These are phyloP conservation scores for Russula griseocarnosa DNA, from an alignment of 768 basidiomycete species.

Conservation along the genomic window DNA sequence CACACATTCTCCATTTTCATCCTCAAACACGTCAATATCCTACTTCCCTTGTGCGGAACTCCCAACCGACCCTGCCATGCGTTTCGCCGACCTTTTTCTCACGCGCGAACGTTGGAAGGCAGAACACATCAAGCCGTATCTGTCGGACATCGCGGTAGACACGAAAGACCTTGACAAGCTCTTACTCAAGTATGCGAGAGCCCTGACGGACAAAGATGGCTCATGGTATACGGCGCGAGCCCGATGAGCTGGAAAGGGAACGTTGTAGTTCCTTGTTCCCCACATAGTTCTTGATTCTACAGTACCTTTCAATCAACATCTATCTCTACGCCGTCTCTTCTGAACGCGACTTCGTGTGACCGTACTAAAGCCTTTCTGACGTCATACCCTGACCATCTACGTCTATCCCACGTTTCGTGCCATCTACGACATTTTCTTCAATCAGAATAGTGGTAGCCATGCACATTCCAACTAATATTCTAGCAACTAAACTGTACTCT, in stretches of 20 bases:
- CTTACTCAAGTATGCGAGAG: constrained; percentile 79
- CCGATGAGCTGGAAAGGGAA: constrained; percentile 32
- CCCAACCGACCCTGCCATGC: constrained; percentile 69
- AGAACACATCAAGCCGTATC: constrained; percentile 77
- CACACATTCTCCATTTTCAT: constrained; percentile 37
- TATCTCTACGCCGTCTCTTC: too few relatives aligned
- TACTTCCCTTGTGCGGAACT: constrained; percentile 77
- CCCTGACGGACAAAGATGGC: constrained; percentile 62
- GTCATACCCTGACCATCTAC: too few relatives aligned
- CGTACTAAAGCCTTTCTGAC: too few relatives aligned
- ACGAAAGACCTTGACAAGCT: constrained; percentile 84
- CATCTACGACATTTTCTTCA: too few relatives aligned
- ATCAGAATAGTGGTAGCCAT: too few relatives aligned
- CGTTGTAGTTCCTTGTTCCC: neutral
- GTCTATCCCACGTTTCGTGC: too few relatives aligned
- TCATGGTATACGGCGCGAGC: constrained; percentile 72
- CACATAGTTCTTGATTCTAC: too few relatives aligned
- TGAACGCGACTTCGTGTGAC: too few relatives aligned
- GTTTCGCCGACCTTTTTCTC: constrained; percentile 87
- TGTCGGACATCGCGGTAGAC: constrained; percentile 75
- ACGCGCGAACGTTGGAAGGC: constrained; percentile 70
- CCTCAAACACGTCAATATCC: constrained; percentile 41
- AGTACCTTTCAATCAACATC: too few relatives aligned
- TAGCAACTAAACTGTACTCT: too few relatives aligned
- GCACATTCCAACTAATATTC: too few relatives aligned